These are phyloP conservation scores for Rhododendron kiyosumense DNA, from an alignment of 148 eudicot species.

Conservation along the genomic window DNA sequence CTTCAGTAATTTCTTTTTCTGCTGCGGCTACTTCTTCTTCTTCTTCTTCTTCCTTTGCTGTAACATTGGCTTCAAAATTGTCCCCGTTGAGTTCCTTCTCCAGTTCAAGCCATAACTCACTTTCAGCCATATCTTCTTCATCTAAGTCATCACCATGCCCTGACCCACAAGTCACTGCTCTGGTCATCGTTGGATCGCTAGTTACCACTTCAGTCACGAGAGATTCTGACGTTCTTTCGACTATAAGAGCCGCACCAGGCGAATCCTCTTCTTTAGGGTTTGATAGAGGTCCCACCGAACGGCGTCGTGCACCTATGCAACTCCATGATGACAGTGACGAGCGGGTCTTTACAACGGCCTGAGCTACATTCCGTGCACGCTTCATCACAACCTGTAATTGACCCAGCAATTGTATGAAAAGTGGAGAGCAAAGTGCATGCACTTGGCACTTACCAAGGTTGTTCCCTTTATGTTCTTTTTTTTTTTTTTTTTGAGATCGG, in stretches of 20 bases:
- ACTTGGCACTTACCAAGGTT: not conserved
- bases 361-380: slow-evolving; percentile 85
- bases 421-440: too few relatives aligned
- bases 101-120: slow-evolving; percentile 74
- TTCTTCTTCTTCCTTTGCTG: slow-evolving; percentile 49
- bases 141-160: slow-evolving; percentile 54
- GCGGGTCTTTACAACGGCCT: slow-evolving; percentile 83
- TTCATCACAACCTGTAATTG: slow-evolving; percentile 74
- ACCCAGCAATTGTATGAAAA: not conserved
- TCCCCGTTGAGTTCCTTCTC: slow-evolving; percentile 70
- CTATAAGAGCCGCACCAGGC: slow-evolving; percentile 40
- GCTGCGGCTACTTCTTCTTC: slow-evolving; percentile 52
- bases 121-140: slow-evolving; percentile 66
- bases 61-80: slow-evolving; percentile 32
- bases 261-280: slow-evolving; percentile 40
- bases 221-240: slow-evolving; percentile 28
- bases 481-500: not conserved
- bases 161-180: slow-evolving; percentile 27
- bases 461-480: not conserved
- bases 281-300: slow-evolving; percentile 38
- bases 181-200: slow-evolving; percentile 20
- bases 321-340: slow-evolving; percentile 81
- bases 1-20: slow-evolving; percentile 60
- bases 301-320: slow-evolving; percentile 91
- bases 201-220: slow-evolving; percentile 30